These are phyloP conservation scores for Neurospora sp. DNA, from an alignment of 495 filamentous ascomycete genomes.

Conservation along the genomic window DNA sequence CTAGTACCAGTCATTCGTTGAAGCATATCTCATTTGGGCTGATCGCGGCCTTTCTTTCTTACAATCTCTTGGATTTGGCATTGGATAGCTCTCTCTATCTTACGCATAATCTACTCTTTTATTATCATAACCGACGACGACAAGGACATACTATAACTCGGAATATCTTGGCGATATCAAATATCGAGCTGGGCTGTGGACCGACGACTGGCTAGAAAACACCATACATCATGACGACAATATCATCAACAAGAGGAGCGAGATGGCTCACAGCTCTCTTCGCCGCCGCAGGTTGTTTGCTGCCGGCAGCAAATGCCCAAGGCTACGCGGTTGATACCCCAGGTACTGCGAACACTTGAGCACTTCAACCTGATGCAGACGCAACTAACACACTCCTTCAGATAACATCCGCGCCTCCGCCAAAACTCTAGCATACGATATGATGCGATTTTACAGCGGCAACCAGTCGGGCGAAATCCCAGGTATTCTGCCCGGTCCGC, in stretches of 20 bases:
- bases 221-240: not conserved
- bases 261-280: slow-evolving; percentile 15
- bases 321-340: slow-evolving; percentile 17
- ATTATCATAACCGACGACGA: not conserved
- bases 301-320: slow-evolving; percentile 11
- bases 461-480: slow-evolving; percentile 52
- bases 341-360: slow-evolving; percentile 8
- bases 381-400: slow-evolving; percentile 17
- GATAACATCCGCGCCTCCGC: slow-evolving; percentile 54
- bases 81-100: not conserved
- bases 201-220: not conserved
- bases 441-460: slow-evolving; percentile 57
- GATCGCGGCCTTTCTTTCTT: not conserved
- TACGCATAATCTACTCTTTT: not conserved
- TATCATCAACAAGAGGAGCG: not conserved
- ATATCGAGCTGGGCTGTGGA: not conserved
- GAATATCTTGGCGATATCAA: not conserved
- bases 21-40: not conserved
- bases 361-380: not conserved
- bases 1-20: not conserved
- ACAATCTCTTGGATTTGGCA: not conserved
- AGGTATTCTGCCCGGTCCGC: slow-evolving; percentile 52
- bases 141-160: not conserved
- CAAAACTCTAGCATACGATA: slow-evolving; percentile 49
- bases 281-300: slow-evolving; percentile 4